phyloP scores from a whole-genome alignment of 495 filamentous ascomycete species.

The Penicillium tannophilum region DNA sequence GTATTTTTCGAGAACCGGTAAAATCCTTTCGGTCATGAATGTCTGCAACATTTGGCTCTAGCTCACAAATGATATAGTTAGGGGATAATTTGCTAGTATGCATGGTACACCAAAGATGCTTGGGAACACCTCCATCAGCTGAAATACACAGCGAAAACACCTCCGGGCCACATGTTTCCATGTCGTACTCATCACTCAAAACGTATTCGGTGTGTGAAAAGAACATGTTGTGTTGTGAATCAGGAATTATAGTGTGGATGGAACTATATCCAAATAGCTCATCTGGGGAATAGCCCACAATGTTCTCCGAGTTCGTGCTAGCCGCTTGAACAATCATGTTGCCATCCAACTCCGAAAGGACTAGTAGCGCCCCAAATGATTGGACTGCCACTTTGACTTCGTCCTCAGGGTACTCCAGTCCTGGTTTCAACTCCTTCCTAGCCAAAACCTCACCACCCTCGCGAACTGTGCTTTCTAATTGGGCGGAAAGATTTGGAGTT shows the following conservation, averaged over 20 bases:
- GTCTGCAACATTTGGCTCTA: constrained; percentile 70
- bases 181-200: constrained; percentile 62
- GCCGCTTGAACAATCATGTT: constrained; percentile 67
- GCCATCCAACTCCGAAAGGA: constrained; percentile 61
- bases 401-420: constrained; percentile 20
- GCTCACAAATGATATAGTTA: constrained; percentile 76
- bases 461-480: constrained; percentile 10
- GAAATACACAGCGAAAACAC: constrained; percentile 74
- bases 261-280: constrained; percentile 73
- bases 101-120: constrained; percentile 84
- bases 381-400: constrained; percentile 57
- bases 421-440: constrained; percentile 2
- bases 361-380: constrained; percentile 74
- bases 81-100: constrained; percentile 65
- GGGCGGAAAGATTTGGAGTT: neutral
- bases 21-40: constrained; percentile 59
- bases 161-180: constrained; percentile 71
- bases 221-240: constrained; percentile 73
- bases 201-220: constrained; percentile 79
- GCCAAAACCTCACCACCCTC: constrained; percentile 16
- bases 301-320: constrained; percentile 76
- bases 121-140: constrained; percentile 43
- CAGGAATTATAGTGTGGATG: constrained; percentile 72
- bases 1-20: neutral
- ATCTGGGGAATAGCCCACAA: constrained; percentile 75